A percentile compares a stretch with the other conserved stretches of the same genome.
phyloP scores from a whole-genome alignment of 2,329 filamentous ascomycete species.

The Pseudogymnoascus sp. region DNA sequence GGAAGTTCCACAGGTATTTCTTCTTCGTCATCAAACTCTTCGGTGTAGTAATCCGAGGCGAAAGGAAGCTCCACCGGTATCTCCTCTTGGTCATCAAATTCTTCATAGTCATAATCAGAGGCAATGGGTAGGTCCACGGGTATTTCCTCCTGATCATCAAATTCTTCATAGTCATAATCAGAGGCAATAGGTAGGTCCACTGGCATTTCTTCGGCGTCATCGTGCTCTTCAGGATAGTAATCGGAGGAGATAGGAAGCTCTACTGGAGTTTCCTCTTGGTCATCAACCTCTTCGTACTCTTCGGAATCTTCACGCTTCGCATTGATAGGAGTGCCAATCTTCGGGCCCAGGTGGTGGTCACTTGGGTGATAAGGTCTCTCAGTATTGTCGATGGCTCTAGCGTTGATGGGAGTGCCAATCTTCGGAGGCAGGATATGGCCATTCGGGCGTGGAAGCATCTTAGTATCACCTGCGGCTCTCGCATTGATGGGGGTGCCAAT shows the following conservation, averaged over 20 bases:
- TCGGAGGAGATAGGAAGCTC: neutral
- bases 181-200: neutral
- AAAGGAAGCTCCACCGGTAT: neutral
- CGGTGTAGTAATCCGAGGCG: neutral
- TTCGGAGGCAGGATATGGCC: neutral
- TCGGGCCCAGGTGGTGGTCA: neutral
- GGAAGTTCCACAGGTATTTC: neutral
- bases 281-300: neutral
- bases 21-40: neutral
- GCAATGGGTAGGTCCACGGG: neutral
- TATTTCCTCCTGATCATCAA: neutral
- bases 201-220: neutral
- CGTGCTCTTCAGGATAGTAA: neutral
- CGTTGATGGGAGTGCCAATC: neutral
- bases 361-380: neutral
- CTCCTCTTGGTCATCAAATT: neutral
- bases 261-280: neutral
- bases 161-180: neutral
- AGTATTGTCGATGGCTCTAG: neutral
- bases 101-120: neutral
- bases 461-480: neutral
- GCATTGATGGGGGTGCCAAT: neutral
- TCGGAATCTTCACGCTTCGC: neutral
- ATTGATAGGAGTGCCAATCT: slow-evolving; percentile 1
- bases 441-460: neutral